These are phyloP conservation scores for Kondoa subrosea DNA, from an alignment of 768 basidiomycete species.

Conservation along the genomic window DNA sequence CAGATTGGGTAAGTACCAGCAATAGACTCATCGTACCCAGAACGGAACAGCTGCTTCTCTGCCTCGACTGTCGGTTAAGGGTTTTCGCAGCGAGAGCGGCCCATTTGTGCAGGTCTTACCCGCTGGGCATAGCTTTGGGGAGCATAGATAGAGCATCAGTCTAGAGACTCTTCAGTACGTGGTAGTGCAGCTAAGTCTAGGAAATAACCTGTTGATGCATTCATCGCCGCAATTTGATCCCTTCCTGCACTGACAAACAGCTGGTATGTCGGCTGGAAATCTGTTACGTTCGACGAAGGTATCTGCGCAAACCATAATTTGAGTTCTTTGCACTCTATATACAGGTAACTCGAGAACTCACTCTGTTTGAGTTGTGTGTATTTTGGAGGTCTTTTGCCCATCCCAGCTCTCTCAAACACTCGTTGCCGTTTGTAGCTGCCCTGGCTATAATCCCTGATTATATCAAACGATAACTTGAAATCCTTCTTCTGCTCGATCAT, in stretches of 20 bases:
- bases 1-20: not conserved
- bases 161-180: conserved; percentile 12
- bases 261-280: conserved; percentile 10
- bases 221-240: conserved; percentile 29
- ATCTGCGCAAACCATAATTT: conserved; percentile 1
- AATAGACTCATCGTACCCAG: conserved; percentile 26
- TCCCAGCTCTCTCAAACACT: conserved; percentile 13
- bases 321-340: not conserved
- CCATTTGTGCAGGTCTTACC: conserved; percentile 31
- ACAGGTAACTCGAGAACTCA: conserved; percentile 6
- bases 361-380: conserved; percentile 13
- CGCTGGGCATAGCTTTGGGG: conserved; percentile 31
- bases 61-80: conserved; percentile 1
- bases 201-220: conserved; percentile 31
- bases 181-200: not conserved
- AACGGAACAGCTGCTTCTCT: conserved; percentile 28
- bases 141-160: conserved; percentile 34
- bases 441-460: conserved; percentile 14
- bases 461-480: conserved; percentile 14
- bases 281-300: conserved; percentile 8
- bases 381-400: conserved; percentile 6
- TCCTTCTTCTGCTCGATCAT: conserved; percentile 9
- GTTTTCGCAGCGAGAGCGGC: conserved; percentile 27
- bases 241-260: conserved; percentile 30
- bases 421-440: conserved; percentile 1